Evolutionary conservation across 495 filamentous ascomycete species (phyloP).

Genomic region (Xylaria flabelliformis): DNA sequence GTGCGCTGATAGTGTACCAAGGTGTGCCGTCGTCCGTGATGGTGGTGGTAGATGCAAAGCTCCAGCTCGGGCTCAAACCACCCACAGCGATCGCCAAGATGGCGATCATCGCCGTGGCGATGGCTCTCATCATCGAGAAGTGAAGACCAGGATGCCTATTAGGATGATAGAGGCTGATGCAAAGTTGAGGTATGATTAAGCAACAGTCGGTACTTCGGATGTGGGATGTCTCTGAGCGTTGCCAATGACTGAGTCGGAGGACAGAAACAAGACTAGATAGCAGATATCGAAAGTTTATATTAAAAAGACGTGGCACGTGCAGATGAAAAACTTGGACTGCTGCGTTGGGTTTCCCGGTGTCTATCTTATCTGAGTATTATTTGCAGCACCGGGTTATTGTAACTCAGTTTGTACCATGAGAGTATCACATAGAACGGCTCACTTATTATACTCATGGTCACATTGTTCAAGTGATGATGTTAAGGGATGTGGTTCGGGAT

Average conservation of each 20-base stretch:
- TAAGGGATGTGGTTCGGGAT: not conserved
- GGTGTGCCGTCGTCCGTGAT: not conserved
- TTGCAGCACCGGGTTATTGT: no score
- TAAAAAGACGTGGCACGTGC: not conserved
- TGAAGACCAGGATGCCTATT: not conserved
- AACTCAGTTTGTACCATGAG: not conserved
- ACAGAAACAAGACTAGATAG: not conserved
- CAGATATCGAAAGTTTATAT: not conserved
- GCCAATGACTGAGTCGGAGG: not conserved
- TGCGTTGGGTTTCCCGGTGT: not conserved
- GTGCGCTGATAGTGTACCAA: conserved; percentile 19
- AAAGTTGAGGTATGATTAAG: not conserved
- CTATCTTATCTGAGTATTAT: not conserved
- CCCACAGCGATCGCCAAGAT: not conserved
- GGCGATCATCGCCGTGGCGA: not conserved
- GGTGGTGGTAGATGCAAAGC: conserved; percentile 16
- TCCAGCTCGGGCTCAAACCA: conserved; percentile 16
- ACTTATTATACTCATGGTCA: not conserved
- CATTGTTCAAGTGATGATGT: not conserved
- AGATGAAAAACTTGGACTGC: not conserved
- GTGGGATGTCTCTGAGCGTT: not conserved
- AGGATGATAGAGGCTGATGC: not conserved
- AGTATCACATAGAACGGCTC: not conserved
- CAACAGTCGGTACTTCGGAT: not conserved
- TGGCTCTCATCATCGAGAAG: not conserved